Conservation (phyloP, 2,329 filamentous ascomycete genomes). For the Fusarium sp. region DNA sequence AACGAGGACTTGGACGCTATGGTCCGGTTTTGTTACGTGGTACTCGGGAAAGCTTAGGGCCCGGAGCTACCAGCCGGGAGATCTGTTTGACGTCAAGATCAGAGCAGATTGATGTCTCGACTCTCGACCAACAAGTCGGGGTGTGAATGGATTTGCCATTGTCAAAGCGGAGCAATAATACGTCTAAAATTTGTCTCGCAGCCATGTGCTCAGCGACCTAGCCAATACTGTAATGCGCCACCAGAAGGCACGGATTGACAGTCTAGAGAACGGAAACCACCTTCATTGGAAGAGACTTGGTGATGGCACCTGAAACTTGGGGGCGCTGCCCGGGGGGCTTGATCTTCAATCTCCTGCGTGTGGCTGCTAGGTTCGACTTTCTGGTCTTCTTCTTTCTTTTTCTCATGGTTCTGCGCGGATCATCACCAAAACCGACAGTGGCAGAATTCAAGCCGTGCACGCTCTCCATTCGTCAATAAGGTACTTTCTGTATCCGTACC, state of each 20-base stretch:
- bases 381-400: slow-evolving; percentile 13
- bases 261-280: slow-evolving; percentile 40
- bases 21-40: slow-evolving; percentile 27
- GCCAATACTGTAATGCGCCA: slow-evolving; percentile 34
- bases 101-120: slow-evolving; percentile 15
- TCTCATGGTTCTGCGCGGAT: slow-evolving; percentile 3
- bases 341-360: slow-evolving; percentile 34
- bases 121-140: slow-evolving; percentile 8
- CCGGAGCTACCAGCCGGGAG: slow-evolving; percentile 29
- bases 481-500: background rate
- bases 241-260: slow-evolving; percentile 33
- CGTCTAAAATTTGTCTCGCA: slow-evolving; percentile 32
- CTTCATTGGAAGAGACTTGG: slow-evolving; percentile 40
- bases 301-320: slow-evolving; percentile 46
- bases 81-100: slow-evolving; percentile 25
- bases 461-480: no score
- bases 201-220: slow-evolving; percentile 18
- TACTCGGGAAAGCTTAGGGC: slow-evolving; percentile 9
- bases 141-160: slow-evolving; percentile 3
- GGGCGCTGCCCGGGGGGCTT: slow-evolving; percentile 43
- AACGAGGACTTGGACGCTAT: slow-evolving; percentile 32
- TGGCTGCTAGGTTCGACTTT: slow-evolving; percentile 2
- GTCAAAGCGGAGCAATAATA: slow-evolving; percentile 12
- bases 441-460: background rate
- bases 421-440: slow-evolving; percentile 6